Evolutionary conservation across 306 rosid species (phyloP).

Genomic region (Psophocarpus tetragonolobus): DNA sequence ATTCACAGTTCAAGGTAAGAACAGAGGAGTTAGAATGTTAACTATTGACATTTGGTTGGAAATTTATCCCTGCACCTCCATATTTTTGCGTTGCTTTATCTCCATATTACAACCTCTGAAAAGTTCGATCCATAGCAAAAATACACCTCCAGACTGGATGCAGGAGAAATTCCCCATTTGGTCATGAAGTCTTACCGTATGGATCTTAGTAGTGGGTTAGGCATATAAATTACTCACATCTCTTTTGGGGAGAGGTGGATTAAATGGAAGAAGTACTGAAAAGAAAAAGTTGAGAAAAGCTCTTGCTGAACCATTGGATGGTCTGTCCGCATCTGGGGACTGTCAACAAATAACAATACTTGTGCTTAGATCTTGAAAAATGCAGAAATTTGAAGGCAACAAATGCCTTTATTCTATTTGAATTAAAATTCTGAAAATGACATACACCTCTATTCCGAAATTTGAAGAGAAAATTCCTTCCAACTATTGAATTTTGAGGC

Average conservation of each 20-base stretch:
- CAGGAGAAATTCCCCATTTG: too few relatives aligned
- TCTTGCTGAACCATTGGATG: not conserved
- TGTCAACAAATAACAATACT: not conserved
- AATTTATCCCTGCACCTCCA: too few relatives aligned
- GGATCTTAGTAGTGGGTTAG: not conserved
- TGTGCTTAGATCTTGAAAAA: not conserved
- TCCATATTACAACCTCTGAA: too few relatives aligned
- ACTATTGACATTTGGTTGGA: not conserved
- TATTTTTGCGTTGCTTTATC: too few relatives aligned
- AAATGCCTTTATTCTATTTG: slow-evolving; percentile 21
- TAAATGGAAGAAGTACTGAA: not conserved
- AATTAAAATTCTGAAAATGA: not conserved
- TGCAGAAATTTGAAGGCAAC: slow-evolving; percentile 15
- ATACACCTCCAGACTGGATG: too few relatives aligned
- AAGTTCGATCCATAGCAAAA: too few relatives aligned
- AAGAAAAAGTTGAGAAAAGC: not conserved
- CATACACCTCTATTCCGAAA: not conserved
- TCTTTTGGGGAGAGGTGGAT: not conserved
- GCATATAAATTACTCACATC: not conserved
- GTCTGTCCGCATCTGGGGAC: not conserved
- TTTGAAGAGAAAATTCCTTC: not conserved
- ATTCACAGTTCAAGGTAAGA: not conserved
- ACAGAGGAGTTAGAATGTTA: not conserved
- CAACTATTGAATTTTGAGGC: not conserved
- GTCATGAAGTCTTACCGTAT: not conserved